These are phyloP conservation scores for Hypoxylon perforatum DNA, from an alignment of 495 filamentous ascomycete species.

Conservation along the genomic window DNA sequence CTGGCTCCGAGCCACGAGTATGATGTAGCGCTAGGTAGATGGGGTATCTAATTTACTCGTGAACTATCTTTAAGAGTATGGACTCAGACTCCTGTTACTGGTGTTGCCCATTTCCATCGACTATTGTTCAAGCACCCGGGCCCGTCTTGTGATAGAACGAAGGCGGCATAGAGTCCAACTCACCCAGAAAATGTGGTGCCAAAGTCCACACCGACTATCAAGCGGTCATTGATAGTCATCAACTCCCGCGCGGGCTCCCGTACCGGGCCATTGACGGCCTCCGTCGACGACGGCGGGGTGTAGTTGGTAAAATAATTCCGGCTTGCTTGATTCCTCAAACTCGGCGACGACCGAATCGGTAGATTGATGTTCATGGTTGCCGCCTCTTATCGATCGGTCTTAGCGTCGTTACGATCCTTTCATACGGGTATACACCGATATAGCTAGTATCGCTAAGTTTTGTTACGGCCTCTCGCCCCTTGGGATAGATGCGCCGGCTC, in stretches of 20 bases:
- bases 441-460: not conserved
- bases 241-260: slow-evolving; percentile 62
- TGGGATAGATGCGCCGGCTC: slow-evolving; percentile 16
- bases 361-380: slow-evolving; percentile 60
- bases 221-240: slow-evolving; percentile 59
- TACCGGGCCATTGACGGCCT: slow-evolving; percentile 66
- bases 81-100: not conserved
- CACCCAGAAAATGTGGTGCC: slow-evolving; percentile 78
- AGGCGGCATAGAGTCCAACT: slow-evolving; percentile 37
- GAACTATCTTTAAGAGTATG: not conserved
- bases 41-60: not conserved
- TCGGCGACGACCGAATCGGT: slow-evolving; percentile 58
- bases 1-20: not conserved
- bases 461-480: not conserved
- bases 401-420: slow-evolving; percentile 4
- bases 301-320: slow-evolving; percentile 64
- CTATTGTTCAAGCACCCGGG: not conserved
- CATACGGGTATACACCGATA: slow-evolving; percentile 11
- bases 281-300: slow-evolving; percentile 61
- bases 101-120: not conserved
- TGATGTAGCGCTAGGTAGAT: not conserved
- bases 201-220: slow-evolving; percentile 76
- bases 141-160: not conserved
- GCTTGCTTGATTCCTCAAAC: slow-evolving; percentile 63
- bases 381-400: slow-evolving; percentile 18